phyloP scores from a whole-genome alignment of 768 basidiomycete species.

The Agaricus blazei region DNA sequence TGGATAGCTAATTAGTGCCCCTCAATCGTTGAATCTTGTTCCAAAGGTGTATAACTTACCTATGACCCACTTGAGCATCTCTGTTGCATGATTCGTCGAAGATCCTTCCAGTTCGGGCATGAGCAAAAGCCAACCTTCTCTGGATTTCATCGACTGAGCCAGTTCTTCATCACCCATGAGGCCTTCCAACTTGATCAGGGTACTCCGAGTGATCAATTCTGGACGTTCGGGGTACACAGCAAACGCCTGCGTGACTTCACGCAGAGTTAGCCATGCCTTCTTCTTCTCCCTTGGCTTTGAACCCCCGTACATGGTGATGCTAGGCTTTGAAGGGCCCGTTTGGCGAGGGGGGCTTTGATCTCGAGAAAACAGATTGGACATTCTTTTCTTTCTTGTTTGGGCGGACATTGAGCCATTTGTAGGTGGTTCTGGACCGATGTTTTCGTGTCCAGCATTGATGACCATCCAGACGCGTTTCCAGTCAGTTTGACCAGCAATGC shows the following conservation, averaged over 20 bases:
- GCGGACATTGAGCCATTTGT: not conserved
- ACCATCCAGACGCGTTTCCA: constrained; percentile 93
- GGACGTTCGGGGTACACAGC: constrained; percentile 96
- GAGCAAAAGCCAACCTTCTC: constrained; percentile 83
- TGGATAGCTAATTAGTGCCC: constrained; percentile 54
- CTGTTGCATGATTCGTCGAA: constrained; percentile 52
- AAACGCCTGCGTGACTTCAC: constrained; percentile 76
- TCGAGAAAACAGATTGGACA: constrained; percentile 66
- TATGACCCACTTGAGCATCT: constrained; percentile 90
- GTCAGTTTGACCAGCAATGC: constrained; percentile 94
- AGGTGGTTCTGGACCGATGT: constrained; percentile 13
- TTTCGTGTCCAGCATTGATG: constrained; percentile 45
- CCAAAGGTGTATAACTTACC: constrained; percentile 42
- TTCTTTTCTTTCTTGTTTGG: constrained; percentile 45
- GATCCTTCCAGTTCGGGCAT: constrained; percentile 82
- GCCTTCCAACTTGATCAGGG: constrained; percentile 90
- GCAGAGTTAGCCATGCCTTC: constrained; percentile 65
- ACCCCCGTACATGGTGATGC: constrained; percentile 55
- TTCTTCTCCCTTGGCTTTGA: constrained; percentile 73
- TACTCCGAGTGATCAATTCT: constrained; percentile 82
- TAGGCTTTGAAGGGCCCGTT: constrained; percentile 25
- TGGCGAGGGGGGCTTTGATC: constrained; percentile 23
- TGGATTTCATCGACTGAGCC: constrained; percentile 54
- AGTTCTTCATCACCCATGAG: constrained; percentile 72
- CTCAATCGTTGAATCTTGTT: not conserved